Evolutionary conservation across 345 rosid genomes (phyloP).

Genomic region (Lumnitzera littorea): DNA sequence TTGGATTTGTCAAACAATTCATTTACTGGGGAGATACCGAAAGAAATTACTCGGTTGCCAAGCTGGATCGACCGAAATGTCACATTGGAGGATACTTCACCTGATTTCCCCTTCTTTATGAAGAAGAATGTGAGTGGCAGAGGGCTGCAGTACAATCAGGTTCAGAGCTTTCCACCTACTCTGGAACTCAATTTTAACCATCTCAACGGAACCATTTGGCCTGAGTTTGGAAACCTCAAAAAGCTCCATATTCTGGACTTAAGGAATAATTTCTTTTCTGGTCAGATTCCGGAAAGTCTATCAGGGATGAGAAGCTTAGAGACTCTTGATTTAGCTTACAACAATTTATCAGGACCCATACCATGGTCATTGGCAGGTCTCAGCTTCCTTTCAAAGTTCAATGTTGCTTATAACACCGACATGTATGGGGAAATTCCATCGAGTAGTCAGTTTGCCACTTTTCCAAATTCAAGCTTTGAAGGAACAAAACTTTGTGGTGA

Average conservation of each 20-base stretch:
- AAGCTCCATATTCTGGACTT: slow-evolving; percentile 13
- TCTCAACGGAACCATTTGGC: slow-evolving; percentile 13
- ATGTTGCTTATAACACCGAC: slow-evolving; percentile 8
- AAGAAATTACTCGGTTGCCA: slow-evolving; percentile 4
- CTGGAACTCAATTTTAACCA: slow-evolving; percentile 10
- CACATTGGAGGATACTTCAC: slow-evolving; percentile 11
- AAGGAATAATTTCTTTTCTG: slow-evolving; percentile 7
- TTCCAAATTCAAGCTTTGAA: slow-evolving; percentile 78
- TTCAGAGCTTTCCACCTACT: slow-evolving; percentile 14
- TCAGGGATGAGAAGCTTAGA: slow-evolving; percentile 16
- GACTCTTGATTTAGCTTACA: slow-evolving; percentile 13
- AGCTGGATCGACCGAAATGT: slow-evolving; percentile 8
- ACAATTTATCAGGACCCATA: slow-evolving; percentile 11
- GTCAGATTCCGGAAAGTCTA: slow-evolving; percentile 5
- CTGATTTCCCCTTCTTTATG: slow-evolving; percentile 15
- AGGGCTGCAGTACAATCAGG: slow-evolving; percentile 16
- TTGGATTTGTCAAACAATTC: slow-evolving; percentile 18
- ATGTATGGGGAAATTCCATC: slow-evolving; percentile 10
- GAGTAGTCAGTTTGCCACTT: slow-evolving; percentile 63
- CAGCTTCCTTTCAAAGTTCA: slow-evolving; percentile 15
- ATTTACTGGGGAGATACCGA: slow-evolving; percentile 10
- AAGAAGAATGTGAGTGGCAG: slow-evolving; percentile 11
- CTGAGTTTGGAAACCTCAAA: slow-evolving; percentile 12
- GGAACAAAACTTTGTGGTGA: slow-evolving; percentile 75
- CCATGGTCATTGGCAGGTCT: slow-evolving; percentile 8